A percentile compares a stretch with the other conserved stretches of the same genome.
Conservation (phyloP, 176 grass and related monocot species). For the Carex myosuroides region DNA sequence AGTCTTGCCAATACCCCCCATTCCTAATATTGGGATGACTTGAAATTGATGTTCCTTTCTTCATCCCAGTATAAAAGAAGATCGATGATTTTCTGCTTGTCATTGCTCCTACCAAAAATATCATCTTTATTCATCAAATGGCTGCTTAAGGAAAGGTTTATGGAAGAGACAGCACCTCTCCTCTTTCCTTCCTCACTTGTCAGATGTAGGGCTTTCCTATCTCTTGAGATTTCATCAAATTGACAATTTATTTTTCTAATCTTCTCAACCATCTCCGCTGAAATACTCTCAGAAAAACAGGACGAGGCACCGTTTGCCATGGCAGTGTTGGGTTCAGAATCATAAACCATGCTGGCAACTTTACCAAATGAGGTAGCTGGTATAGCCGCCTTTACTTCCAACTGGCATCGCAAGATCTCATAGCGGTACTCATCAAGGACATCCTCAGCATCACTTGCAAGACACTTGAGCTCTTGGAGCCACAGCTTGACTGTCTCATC, state of each 20-base stretch:
- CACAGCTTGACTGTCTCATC: slow-evolving; percentile 24
- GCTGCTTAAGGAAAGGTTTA: not conserved
- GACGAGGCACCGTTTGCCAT: not conserved
- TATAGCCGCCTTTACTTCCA: not conserved
- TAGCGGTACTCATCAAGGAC: slow-evolving; percentile 34
- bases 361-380: not conserved
- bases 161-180: not conserved
- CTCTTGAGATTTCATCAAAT: slow-evolving; percentile 20
- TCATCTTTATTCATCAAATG: not conserved
- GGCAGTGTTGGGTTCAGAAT: not conserved
- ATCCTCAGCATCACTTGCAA: slow-evolving; percentile 37
- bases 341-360: not conserved
- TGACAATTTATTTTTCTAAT: not conserved
- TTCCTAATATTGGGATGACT: slow-evolving; percentile 22
- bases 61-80: not conserved
- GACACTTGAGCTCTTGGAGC: slow-evolving; percentile 27
- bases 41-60: not conserved
- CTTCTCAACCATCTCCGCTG: not conserved
- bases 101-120: slow-evolving; percentile 2
- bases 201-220: not conserved
- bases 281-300: not conserved
- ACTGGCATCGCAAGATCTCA: slow-evolving; percentile 17
- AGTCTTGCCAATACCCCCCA: slow-evolving; percentile 24
- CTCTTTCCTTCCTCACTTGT: slow-evolving; percentile 11
- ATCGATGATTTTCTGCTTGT: slow-evolving; percentile 5